Evolutionary conservation across 768 basidiomycete genomes (phyloP).

Genomic region (Harrya chromipes): DNA sequence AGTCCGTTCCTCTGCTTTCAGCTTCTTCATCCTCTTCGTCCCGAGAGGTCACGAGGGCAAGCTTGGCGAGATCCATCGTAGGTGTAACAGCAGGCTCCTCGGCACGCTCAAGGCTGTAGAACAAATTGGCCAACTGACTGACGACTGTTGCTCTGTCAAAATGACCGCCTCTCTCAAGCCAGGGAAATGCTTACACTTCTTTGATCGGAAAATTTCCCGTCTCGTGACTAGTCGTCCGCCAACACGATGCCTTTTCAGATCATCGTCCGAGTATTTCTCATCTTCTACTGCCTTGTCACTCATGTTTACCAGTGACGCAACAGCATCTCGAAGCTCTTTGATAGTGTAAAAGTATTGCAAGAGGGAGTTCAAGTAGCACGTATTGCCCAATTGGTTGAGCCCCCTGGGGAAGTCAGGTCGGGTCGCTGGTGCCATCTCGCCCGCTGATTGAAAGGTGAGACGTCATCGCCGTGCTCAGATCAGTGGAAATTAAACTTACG

Average conservation of each 20-base stretch:
- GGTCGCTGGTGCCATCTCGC: conserved; percentile 51
- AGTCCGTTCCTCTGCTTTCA: conserved; percentile 69
- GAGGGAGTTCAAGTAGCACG: conserved; percentile 82
- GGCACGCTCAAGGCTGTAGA: conserved; percentile 69
- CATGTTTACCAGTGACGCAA: conserved; percentile 55
- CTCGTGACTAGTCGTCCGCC: conserved; percentile 82
- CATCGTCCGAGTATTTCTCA: conserved; percentile 75
- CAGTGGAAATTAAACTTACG: conserved; percentile 58
- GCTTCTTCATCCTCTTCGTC: conserved; percentile 86
- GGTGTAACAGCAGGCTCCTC: conserved; percentile 73
- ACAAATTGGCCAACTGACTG: conserved; percentile 72
- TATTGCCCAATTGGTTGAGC: conserved; percentile 85
- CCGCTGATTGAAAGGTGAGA: conserved; percentile 44
- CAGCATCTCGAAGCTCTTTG: conserved; percentile 77
- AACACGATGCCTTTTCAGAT: conserved; percentile 79
- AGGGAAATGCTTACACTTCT: conserved; percentile 60
- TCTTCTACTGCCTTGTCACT: conserved; percentile 58
- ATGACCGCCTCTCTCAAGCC: conserved; percentile 5
- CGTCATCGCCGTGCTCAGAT: not conserved
- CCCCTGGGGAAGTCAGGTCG: conserved; percentile 77
- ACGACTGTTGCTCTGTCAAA: conserved; percentile 54
- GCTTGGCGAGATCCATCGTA: conserved; percentile 81
- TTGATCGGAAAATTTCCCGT: conserved; percentile 78
- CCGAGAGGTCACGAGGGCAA: conserved; percentile 85
- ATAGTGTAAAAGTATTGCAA: conserved; percentile 94